phyloP scores from a whole-genome alignment of 2,329 filamentous ascomycete species.

The Calonectria hawksworthii region DNA sequence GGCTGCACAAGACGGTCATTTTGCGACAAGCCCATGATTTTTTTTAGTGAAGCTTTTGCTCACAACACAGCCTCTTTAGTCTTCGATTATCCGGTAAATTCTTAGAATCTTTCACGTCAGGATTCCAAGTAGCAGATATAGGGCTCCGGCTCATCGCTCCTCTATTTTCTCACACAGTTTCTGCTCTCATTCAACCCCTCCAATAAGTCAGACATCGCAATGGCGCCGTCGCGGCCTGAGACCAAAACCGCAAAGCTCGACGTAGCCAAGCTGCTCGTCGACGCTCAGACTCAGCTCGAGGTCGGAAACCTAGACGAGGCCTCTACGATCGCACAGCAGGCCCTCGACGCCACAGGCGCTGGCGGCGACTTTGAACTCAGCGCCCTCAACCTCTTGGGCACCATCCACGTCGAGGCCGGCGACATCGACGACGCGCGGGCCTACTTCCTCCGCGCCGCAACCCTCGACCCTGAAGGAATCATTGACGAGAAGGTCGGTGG shows the following conservation, averaged over 20 bases:
- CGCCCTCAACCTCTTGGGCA: conserved; percentile 82
- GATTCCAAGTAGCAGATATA: background rate
- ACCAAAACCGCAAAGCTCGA: conserved; percentile 53
- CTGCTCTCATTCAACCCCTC: conserved; percentile 21
- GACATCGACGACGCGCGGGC: conserved; percentile 81
- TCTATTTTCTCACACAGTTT: background rate
- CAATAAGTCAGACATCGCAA: conserved; percentile 39
- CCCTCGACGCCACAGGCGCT: conserved; percentile 58
- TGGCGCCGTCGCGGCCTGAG: conserved; percentile 59
- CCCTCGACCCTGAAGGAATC: conserved; percentile 81
- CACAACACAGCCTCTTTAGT: background rate
- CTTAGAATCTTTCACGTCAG: background rate
- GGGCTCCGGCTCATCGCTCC: background rate
- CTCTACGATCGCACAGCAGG: conserved; percentile 56
- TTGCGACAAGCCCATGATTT: conserved; percentile 3
- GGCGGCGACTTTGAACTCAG: conserved; percentile 69
- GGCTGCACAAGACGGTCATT: conserved; percentile 20
- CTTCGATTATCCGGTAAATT: background rate
- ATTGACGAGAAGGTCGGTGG: conserved; percentile 80
- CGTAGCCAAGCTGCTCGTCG: conserved; percentile 51
- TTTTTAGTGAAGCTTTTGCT: background rate
- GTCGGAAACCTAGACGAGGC: conserved; percentile 59
- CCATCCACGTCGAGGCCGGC: conserved; percentile 86
- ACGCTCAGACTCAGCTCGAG: conserved; percentile 58
- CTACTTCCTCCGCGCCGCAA: conserved; percentile 80